Conservation (phyloP, 805 yeast genomes). For the Pichia occidentalis region DNA sequence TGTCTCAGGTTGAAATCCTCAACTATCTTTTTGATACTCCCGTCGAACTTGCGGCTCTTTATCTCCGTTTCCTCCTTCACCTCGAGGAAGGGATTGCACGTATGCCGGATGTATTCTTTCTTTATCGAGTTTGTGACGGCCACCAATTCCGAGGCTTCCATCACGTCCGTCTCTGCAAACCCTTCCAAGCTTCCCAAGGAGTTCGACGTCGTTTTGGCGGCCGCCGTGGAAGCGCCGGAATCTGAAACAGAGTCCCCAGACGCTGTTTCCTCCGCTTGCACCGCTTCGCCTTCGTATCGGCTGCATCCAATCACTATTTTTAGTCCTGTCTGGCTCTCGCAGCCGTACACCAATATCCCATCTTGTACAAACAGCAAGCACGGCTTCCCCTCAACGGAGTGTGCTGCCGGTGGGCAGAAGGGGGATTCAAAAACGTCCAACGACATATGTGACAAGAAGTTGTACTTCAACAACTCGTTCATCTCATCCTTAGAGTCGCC, state of each 20-base stretch:
- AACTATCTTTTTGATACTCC: conserved; percentile 22
- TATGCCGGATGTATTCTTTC: conserved; percentile 45
- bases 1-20: conserved; percentile 19
- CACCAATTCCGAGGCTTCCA: conserved; percentile 15
- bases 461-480: conserved; percentile 50
- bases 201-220: conserved; percentile 13
- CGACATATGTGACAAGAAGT: conserved; percentile 71
- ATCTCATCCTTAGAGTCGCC: conserved; percentile 14
- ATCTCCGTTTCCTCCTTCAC: conserved; percentile 26
- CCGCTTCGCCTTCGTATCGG: conserved; percentile 1
- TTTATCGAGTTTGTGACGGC: conserved; percentile 39
- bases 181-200: conserved; percentile 8
- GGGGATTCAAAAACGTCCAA: conserved; percentile 59
- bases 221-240: no score
- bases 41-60: conserved; percentile 27
- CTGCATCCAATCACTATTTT: conserved; percentile 54
- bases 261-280: background rate
- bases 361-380: conserved; percentile 56
- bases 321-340: conserved; percentile 61
- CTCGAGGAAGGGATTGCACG: conserved; percentile 58
- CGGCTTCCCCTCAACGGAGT: conserved; percentile 22
- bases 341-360: conserved; percentile 60
- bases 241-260: no score
- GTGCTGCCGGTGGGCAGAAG: conserved; percentile 31
- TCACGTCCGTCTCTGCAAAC: conserved; percentile 13